Conservation (phyloP, 2,329 filamentous ascomycete genomes). For the Purpureocillium takamizusanense region DNA sequence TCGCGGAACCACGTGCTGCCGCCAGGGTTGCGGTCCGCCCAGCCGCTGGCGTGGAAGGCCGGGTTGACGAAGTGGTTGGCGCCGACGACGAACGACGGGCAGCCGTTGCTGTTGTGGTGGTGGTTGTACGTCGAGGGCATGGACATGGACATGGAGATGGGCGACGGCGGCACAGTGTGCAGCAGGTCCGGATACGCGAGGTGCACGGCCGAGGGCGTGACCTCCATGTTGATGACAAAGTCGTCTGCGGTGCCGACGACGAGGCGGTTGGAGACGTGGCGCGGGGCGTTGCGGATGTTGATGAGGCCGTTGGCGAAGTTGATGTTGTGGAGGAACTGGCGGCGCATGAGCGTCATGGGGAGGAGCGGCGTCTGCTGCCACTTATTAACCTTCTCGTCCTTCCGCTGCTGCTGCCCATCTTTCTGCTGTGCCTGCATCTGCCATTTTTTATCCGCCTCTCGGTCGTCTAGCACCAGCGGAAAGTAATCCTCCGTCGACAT, state of each 20-base stretch:
- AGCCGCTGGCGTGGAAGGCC: slow-evolving; percentile 3
- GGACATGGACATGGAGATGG: too few species aligned
- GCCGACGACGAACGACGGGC: slow-evolving; percentile 1
- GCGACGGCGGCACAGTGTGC: too few species aligned
- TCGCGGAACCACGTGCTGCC: slow-evolving; percentile 7
- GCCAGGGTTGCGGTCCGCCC: slow-evolving; percentile 4
- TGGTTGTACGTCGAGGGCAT: too few species aligned
- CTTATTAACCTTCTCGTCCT: too few species aligned
- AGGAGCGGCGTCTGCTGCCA: slow-evolving; percentile 1
- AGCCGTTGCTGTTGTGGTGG: too few species aligned
- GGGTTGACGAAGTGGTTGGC: slow-evolving; percentile 6
- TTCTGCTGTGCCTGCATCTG: too few species aligned
- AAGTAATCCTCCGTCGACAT: slow-evolving; percentile 8
- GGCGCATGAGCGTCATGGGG: slow-evolving; percentile 5
- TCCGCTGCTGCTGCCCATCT: too few species aligned
- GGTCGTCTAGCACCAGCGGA: slow-evolving; percentile 2
- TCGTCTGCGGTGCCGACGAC: slow-evolving; percentile 5
- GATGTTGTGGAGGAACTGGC: slow-evolving; percentile 4
- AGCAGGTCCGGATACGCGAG: background rate
- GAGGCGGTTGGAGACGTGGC: slow-evolving; percentile 6
- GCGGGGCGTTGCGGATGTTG: slow-evolving; percentile 4
- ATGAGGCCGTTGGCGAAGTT: slow-evolving; percentile 4
- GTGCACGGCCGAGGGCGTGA: slow-evolving; percentile 2
- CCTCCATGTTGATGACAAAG: slow-evolving; percentile 2
- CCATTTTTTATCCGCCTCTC: too few species aligned